Base-by-base conservation (phyloP, 257 asterid species). In the Fraxinus cuspidata region DNA sequence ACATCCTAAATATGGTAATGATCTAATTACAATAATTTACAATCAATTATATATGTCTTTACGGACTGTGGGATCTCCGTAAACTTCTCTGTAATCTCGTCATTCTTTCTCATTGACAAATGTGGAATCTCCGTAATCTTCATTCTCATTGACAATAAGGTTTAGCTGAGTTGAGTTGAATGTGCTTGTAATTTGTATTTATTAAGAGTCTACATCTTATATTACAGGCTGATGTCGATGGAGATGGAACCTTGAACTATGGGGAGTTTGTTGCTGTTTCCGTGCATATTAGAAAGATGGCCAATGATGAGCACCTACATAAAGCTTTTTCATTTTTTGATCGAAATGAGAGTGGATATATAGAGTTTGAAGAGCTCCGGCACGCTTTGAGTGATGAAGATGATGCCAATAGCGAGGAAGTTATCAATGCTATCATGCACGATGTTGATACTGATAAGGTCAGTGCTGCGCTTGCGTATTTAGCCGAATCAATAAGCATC, bases 391-490 rank as follows among this genome's bases (percentile, higher is more conserved):
- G 84, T 53, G 91, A 83, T 72, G 93, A 83, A 81, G 91, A 85
- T 29, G 88, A 79, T 29, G 81, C 77, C 74, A 83, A 84, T 66
- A 87, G 73, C 40, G 91, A 87, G 85, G 92, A 89, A 66, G 89
- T 89, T 37, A 80, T 89, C 71, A 80, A 19, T 47, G 88, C 89
- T 49, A 87, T 89, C 80, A 87, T 89, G 89, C 90, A 78, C 73
- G 94, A 89, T 70, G 94, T 89, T 38, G 91, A 89, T 76, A 84
- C 94, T 0, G 89, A 89, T 76, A 89, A 89, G 90, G 94, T 88
- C 51, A 60, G 84, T 65, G 53, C 25, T 16, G 58, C 40, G 63
- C 47, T 8, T 71, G 35, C 13, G 16, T 13, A 44, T 44, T 8
- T 60, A 47, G 7, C 56, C 56, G 56, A 47, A 47, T 47, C n/a